Base-by-base conservation (phyloP, 345 rosid species). In the Anastatica hierochuntica region DNA sequence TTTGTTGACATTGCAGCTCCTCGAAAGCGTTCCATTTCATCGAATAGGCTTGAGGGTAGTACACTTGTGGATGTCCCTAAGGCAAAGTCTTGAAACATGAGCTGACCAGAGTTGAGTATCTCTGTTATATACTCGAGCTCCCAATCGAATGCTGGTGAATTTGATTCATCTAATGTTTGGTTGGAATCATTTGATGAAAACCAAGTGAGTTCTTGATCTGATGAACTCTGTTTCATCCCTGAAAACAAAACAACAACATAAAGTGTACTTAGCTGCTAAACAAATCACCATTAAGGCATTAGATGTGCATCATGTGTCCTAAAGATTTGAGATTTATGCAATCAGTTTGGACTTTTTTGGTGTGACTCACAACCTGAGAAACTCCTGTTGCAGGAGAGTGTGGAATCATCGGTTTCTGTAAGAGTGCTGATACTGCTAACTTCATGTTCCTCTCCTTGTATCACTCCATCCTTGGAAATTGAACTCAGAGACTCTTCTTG, bases 1-100 rank as follows among this genome's bases (percentile, higher is more conserved):
- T 76, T 81, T 14, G 58, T 63, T 39, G 74, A 24, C 10, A 21
- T 56, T n/a, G 43, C 31, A 29, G 69, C 66, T 12, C 49, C 48
- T 15, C 54, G 71, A 14, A 62, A 70, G 55, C 43, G 67, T 73
- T 88, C 98, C 71, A 90, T 37, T 68, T 74, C 78, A 40, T 84
- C 74, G 53, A 83, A 87, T 33, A 85, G 81, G 46, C 67, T 76
- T 11, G 85, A 89, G 21, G 75, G 79, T 56, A 84, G 45, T 34
- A 82, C 61, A 12, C 37, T 18, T 8, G 54, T 50, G 21, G 73
- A n/a, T n/a, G n/a, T n/a, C n/a, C n/a, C 47, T 60, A 77, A 34
- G 8, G 79, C 68, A 10, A 76, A 82, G 74, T 92, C 90, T 52
- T 76, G 79, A 43, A 79, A 79, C 88, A 74, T 75, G 59, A 69